Percentiles rank a stretch among this genome's conserved stretches.
These are phyloP conservation scores for Casuarina cunninghamiana DNA, from an alignment of 306 rosid species.

Conservation along the genomic window DNA sequence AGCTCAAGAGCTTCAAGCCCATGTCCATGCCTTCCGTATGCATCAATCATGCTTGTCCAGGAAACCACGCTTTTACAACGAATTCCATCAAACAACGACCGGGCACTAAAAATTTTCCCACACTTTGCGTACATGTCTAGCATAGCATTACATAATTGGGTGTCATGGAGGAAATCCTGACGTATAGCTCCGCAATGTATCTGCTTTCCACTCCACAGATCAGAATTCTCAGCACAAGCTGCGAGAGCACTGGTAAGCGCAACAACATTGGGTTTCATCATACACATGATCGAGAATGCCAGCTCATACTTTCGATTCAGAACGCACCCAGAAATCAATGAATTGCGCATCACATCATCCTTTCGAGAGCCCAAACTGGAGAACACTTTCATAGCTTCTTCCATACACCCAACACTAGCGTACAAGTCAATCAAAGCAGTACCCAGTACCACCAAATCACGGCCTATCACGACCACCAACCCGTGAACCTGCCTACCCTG, in stretches of 20 bases:
- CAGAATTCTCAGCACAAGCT: conserved; percentile 60
- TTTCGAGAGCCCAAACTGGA: conserved; percentile 36
- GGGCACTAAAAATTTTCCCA: conserved; percentile 44
- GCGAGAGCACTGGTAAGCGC: conserved; percentile 57
- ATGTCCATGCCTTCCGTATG: conserved; percentile 52
- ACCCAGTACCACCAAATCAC: conserved; percentile 59
- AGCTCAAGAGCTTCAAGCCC: conserved; percentile 45
- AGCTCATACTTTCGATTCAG: conserved; percentile 40
- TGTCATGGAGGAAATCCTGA: conserved; percentile 43
- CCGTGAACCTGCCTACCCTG: conserved; percentile 72
- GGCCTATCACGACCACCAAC: conserved; percentile 52
- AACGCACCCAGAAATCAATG: conserved; percentile 59
- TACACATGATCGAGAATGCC: conserved; percentile 45
- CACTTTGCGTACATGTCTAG: conserved; percentile 67
- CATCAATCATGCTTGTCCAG: conserved; percentile 63
- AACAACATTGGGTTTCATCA: conserved; percentile 53
- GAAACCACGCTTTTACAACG: conserved; percentile 49
- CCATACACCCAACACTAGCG: conserved; percentile 41
- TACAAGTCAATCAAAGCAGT: conserved; percentile 69
- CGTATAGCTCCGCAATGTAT: conserved; percentile 59
- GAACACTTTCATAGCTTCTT: conserved; percentile 54
- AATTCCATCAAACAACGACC: conserved; percentile 39
- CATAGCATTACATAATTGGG: conserved; percentile 51
- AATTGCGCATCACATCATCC: conserved; percentile 52
- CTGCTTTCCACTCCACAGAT: conserved; percentile 59